Evolutionary conservation across 495 filamentous ascomycete genomes (phyloP).

Genomic region (Terfezia boudieri): DNA sequence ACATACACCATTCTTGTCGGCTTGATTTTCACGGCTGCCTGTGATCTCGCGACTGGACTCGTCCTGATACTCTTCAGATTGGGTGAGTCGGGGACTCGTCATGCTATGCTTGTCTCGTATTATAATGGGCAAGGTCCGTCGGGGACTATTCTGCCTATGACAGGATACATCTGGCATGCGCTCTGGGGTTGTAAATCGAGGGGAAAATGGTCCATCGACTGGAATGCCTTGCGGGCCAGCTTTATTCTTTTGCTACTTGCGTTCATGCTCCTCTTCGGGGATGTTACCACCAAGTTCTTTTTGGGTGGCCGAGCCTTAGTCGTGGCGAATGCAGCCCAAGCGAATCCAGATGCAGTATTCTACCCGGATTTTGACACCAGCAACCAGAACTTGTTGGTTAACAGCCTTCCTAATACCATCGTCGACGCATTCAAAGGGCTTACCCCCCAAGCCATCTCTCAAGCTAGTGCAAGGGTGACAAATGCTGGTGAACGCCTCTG

Average conservation of each 20-base stretch:
- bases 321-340: neutral
- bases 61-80: neutral
- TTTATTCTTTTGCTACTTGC: neutral
- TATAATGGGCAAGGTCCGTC: neutral
- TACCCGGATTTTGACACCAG: neutral
- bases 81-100: neutral
- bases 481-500: neutral
- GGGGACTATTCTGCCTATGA: too few species aligned
- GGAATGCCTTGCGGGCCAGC: neutral
- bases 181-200: too few species aligned
- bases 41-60: neutral
- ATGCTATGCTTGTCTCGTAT: conserved; percentile 3
- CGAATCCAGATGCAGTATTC: neutral
- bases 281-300: neutral
- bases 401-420: neutral
- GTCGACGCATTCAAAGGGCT: neutral
- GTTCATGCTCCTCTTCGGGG: neutral
- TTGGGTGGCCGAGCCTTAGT: neutral
- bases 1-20: conserved; percentile 1
- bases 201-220: neutral
- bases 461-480: neutral
- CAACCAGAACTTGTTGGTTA: neutral
- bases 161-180: too few species aligned
- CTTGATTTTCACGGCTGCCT: conserved; percentile 1
- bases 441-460: neutral